phyloP scores from a whole-genome alignment of 345 rosid species.

The Diplotaxis tenuifolia region DNA sequence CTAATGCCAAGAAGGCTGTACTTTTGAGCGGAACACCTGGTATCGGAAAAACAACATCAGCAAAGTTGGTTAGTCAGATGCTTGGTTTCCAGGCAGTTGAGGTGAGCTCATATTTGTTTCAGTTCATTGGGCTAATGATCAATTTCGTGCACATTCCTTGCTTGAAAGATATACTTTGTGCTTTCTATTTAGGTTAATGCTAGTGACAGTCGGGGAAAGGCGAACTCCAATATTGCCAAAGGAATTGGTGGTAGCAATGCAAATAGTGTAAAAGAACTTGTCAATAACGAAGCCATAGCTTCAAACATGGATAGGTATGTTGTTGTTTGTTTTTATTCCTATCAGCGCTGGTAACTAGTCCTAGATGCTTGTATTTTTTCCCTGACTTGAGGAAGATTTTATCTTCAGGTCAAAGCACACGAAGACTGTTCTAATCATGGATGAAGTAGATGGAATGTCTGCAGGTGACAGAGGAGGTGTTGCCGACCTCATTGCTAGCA shows the following conservation, averaged over 20 bases:
- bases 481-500: conserved; percentile 96
- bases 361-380: conserved; percentile 20
- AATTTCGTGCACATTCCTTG: conserved; percentile 20
- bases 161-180: neutral
- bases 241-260: conserved; percentile 98
- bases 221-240: conserved; percentile 68
- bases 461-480: conserved; percentile 99
- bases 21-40: conserved; percentile 95
- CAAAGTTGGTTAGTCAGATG: conserved; percentile 88
- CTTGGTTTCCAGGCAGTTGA: conserved; percentile 91
- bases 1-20: conserved; percentile 74
- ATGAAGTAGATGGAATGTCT: conserved; percentile 99
- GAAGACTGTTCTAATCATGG: conserved; percentile 91
- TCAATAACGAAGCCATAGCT: conserved; percentile 79
- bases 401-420: conserved; percentile 64
- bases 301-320: conserved; percentile 61
- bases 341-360: conserved; percentile 9
- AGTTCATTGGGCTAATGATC: neutral
- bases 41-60: conserved; percentile 93
- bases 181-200: conserved; percentile 72
- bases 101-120: conserved; percentile 42
- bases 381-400: conserved; percentile 25
- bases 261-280: conserved; percentile 88
- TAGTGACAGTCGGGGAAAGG: conserved; percentile 98
- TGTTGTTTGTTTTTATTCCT: conserved; percentile 3